Base-by-base conservation (phyloP, 306 rosid species). In the Nissolia schottii region DNA sequence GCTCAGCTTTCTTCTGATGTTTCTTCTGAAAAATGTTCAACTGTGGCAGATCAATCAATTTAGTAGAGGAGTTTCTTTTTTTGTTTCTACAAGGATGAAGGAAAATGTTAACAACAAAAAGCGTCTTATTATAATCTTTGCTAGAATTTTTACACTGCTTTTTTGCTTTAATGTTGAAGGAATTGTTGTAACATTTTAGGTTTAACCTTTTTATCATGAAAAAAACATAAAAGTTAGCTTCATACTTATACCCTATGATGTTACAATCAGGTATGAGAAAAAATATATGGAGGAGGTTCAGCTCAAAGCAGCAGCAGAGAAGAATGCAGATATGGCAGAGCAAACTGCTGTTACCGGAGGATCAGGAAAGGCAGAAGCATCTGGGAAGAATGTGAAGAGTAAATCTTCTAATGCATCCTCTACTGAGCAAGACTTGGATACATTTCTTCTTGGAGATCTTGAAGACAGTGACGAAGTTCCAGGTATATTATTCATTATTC, bases 381-480 rank as follows among this genome's bases (percentile, higher is more conserved):
- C 68, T 4, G 89, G 86, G 67, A 81, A 80, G 78, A 82, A 75
- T 82, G 54, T 68, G 66, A 85, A 79, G 71, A 69, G 80, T 82
- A 77, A 40, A 77, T 76, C 92, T 74, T 86, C 96, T 14, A 86
- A 83, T 40, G 64, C 92, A 79, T 87, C 94, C 31, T 81, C 92
- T 16, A 79, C 85, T 61, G 98, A 90, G 77, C 97, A 90, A 79
- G 98, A 93, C 77, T 69, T 90, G 83, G 97, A 93, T 75, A 78
- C 89, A 16, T 93, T 93, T 78, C 96, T 93, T 69, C 90, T 93
- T 79, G 98, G 97, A 67, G 98, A 93, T 86, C 93, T 89, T 79
- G 98, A 93, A 83, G 98, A 89, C 79, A 89, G 96, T 49, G 98
- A 93, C 73, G 97, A 87, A 27, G 96, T 79, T 64, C 85, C 84